Evolutionary conservation across 176 grass and related monocot genomes (phyloP), one percentile per base, ranked within the genome.

Genomic region (Hordeum marinum): DNA sequence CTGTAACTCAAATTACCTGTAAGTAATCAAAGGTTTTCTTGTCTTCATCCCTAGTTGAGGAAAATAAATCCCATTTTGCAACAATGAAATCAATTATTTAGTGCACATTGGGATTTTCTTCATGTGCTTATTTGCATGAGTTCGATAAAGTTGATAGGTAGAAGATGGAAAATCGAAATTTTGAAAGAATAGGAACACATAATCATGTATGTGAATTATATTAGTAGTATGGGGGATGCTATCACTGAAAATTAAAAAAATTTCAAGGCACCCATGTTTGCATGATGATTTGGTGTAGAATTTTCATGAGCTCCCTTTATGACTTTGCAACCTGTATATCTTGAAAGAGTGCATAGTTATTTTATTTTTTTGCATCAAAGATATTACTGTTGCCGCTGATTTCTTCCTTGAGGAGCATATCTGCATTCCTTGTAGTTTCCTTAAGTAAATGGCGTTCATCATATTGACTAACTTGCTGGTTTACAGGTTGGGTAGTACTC

Each of bases 401-500:
- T 76, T 18, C 3, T 82, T 87, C 21, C 31, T 75, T 17, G 18
- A 42, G 11, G 18, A 66, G n/a, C 39, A 36, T 52, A 18, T 63
- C 41, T 64, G 58, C 41, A 64, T 60, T 42, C 45, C 31, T 69
- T 55, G 8, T 45, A 15, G 17, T 78, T 77, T 85, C 73, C 1
- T 40, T 58, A 4, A 40, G n/a, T 31, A 25, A 37, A 40, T 77
- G 32, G 31, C 4, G 37, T 63, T 62, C 60, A 69, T 4, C 23
- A 54, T 39, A 72, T 24, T 84, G 61, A 63, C 77, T 31, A 52
- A 63, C 24, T 82, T 76, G 29, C 39, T 93, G 55, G 3, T 67
- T 14, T 41, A 60, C 84, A 94, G 90, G 85, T 80, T 87, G 80
- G 93, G 88, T 92, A 15, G 20, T 90, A 79, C 21, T 92, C 23